phyloP scores from a whole-genome alignment of 169 alveolate genomes.

The Theileria parva region DNA sequence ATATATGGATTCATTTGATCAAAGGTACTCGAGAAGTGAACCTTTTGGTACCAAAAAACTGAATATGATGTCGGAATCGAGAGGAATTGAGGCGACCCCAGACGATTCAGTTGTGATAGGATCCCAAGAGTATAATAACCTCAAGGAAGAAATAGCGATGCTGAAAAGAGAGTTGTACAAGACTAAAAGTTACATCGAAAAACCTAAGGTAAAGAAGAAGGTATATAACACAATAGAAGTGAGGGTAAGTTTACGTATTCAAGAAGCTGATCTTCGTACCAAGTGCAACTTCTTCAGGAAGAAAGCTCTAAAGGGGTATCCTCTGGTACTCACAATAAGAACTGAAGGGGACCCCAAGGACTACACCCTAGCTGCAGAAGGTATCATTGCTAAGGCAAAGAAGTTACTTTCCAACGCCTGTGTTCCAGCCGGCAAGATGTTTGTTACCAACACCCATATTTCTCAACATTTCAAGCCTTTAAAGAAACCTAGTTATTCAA shows the following conservation, averaged over 20 bases:
- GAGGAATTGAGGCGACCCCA: background rate
- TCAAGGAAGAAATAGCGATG: background rate
- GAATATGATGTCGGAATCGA: background rate
- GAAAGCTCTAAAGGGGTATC: background rate
- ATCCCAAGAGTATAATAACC: background rate
- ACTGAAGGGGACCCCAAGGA: constrained; percentile 9
- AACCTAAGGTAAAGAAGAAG: background rate
- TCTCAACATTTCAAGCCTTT: background rate
- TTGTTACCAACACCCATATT: background rate
- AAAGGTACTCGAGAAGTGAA: background rate
- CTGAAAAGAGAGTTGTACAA: background rate
- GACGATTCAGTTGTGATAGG: background rate
- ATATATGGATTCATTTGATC: background rate
- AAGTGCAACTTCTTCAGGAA: constrained; percentile 9
- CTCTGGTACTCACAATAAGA: background rate
- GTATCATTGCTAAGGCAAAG: background rate
- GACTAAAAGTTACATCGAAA: background rate
- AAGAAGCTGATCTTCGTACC: background rate
- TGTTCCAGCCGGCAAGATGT: constrained; percentile 49
- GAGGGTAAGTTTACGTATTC: background rate
- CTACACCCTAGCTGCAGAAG: constrained; percentile 6
- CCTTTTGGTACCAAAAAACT: background rate
- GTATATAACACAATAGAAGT: background rate
- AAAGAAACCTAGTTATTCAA: background rate
- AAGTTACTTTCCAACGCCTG: background rate